Conservation (phyloP, 176 grass and related monocot genomes). For the barley (Hordeum vulgare) region MorexV3_pseudomolecules_assembly NC_058521.1:41437076-41437575, state of each 20-base stretch:
- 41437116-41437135: constrained; percentile 88
- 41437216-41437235: constrained; percentile 21
- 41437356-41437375: too few relatives aligned
- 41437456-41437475: neutral
- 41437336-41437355: too few relatives aligned
- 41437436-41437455: neutral
- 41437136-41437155: constrained; percentile 65
- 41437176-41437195: constrained; percentile 80
- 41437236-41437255: neutral
- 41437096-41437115: constrained; percentile 59
- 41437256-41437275: too few relatives aligned
- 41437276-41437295: too few relatives aligned
- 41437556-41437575: constrained; percentile 18
- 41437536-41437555: too few relatives aligned
- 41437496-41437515: neutral
- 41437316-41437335: too few relatives aligned
- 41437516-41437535: constrained; percentile 17
- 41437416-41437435: neutral
- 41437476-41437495: neutral
- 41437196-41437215: constrained; percentile 59
- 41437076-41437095: constrained; percentile 49
- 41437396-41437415: neutral
- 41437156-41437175: constrained; percentile 77
- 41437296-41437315: neutral
- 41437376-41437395: neutral